Conservation (phyloP, 176 grass and related monocot species). For the Zea luxurians region DNA sequence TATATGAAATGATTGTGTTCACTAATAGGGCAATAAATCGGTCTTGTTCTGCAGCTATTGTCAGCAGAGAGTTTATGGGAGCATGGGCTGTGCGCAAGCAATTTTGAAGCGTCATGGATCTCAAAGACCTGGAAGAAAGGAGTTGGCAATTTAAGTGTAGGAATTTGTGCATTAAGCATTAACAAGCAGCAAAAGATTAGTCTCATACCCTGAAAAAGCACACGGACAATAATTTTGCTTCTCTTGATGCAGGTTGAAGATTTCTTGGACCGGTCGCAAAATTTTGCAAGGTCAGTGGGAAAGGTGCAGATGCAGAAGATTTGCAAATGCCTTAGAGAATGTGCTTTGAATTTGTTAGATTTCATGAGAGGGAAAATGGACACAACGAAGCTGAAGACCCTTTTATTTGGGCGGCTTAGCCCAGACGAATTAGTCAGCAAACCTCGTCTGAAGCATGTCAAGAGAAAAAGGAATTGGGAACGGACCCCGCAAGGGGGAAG, state of each 20-base stretch:
- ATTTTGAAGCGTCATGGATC: slow-evolving; percentile 80
- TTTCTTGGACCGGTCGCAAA: slow-evolving; percentile 79
- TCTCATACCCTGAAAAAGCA: slow-evolving; percentile 4
- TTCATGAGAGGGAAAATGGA: slow-evolving; percentile 61
- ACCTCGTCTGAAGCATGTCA: not conserved
- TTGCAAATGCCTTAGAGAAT: slow-evolving; percentile 44
- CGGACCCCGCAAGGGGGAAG: not conserved
- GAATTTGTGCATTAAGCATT: slow-evolving; percentile 12
- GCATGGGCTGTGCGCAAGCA: slow-evolving; percentile 80
- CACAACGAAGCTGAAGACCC: slow-evolving; percentile 40
- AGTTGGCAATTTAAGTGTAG: slow-evolving; percentile 70
- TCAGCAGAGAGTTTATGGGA: slow-evolving; percentile 76
- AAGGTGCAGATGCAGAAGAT: slow-evolving; percentile 64
- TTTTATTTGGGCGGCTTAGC: slow-evolving; percentile 53
- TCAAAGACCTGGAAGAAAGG: slow-evolving; percentile 59
- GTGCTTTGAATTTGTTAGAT: slow-evolving; percentile 44
- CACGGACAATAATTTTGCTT: slow-evolving; percentile 2
- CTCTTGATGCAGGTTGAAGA: slow-evolving; percentile 73
- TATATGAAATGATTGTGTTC: slow-evolving; percentile 2
- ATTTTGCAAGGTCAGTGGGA: slow-evolving; percentile 75
- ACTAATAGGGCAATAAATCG: slow-evolving; percentile 3
- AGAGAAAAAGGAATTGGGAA: slow-evolving; percentile 11
- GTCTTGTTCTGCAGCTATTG: slow-evolving; percentile 54
- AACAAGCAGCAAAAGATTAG: not conserved
- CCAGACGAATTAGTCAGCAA: slow-evolving; percentile 13